Evolutionary conservation across 352 stramenopile species (phyloP), one percentile per base, ranked within the genome.

Genomic region (Pythium apleroticum): DNA sequence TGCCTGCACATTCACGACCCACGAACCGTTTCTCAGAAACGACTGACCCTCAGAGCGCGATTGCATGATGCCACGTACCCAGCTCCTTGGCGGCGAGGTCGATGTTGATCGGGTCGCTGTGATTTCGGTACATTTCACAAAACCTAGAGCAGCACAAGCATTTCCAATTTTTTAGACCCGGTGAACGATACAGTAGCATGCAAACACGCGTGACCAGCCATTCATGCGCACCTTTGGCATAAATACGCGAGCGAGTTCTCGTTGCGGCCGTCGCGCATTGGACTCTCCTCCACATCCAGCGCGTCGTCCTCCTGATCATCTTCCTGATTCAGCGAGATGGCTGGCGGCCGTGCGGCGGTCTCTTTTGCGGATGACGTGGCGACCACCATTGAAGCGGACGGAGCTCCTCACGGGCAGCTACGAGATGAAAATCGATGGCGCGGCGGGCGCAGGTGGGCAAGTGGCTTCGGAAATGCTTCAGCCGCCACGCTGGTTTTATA

Each of bases 61-160:
- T 50, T 28, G 43, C 43, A 25, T 48, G 46, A 53, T 25, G 24
- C 19, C 53, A 58, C 64, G 30, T 39, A 78, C 71, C 65, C 1
- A 78, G 60, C 25, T 74, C 56, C 22, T 75, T 76, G 27, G 72
- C 68, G 12, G 72, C 72, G 43, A 68, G 64, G 39, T 75, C 72
- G 39, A 78, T 78, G 54, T 78, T 75, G 41, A 78, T 71, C 37
- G 72, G 63, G n/a, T 75, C 72, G 31, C 52, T 66, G 28, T 72
- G 64, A 37, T 73, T 65, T 45, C 65, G 59, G 49, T 75, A 74
- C 64, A 78, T 64, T 27, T 71, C 67, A 41, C 67, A 78, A 49
- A 78, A 78, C 15, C 72, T 77, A 41, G 30, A 52, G 59, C 55
- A 37, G 25, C 39, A 24, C 19, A 59, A n/a, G n/a, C n/a, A 41